Conservation (phyloP, 768 basidiomycete genomes). For the Dendrothele bispora region DNA sequence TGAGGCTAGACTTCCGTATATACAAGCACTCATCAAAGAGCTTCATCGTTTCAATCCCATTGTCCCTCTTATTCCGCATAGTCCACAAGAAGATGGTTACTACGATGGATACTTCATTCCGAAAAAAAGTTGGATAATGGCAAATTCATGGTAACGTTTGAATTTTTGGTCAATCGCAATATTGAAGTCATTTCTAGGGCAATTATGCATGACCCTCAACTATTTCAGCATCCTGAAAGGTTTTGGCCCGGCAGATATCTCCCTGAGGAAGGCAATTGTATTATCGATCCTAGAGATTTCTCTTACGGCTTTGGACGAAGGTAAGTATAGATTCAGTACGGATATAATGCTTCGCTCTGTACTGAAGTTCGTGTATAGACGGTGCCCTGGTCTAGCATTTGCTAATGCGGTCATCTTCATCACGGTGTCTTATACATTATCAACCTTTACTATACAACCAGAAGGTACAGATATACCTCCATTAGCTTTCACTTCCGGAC, state of each 20-base stretch:
- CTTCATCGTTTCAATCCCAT: conserved; percentile 2
- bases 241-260: background rate
- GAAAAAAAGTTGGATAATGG: background rate
- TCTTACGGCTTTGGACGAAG: background rate
- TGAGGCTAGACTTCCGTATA: conserved; percentile 21
- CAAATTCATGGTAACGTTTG: background rate
- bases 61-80: background rate
- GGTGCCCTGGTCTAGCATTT: background rate
- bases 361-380: too few species aligned
- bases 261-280: background rate
- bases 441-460: background rate
- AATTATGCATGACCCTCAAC: background rate
- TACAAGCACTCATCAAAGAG: conserved; percentile 22
- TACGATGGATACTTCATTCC: background rate
- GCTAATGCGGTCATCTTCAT: background rate
- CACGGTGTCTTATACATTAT: background rate
- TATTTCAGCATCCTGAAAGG: background rate
- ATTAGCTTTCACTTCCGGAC: too few species aligned
- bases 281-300: background rate
- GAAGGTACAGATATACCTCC: too few species aligned
- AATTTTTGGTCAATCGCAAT: background rate
- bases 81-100: conserved; percentile 1
- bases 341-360: too few species aligned
- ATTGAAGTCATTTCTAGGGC: background rate
- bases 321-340: too few species aligned